phyloP scores from a whole-genome alignment of 768 basidiomycete genomes.

The Dioszegia aurantiaca region DNA sequence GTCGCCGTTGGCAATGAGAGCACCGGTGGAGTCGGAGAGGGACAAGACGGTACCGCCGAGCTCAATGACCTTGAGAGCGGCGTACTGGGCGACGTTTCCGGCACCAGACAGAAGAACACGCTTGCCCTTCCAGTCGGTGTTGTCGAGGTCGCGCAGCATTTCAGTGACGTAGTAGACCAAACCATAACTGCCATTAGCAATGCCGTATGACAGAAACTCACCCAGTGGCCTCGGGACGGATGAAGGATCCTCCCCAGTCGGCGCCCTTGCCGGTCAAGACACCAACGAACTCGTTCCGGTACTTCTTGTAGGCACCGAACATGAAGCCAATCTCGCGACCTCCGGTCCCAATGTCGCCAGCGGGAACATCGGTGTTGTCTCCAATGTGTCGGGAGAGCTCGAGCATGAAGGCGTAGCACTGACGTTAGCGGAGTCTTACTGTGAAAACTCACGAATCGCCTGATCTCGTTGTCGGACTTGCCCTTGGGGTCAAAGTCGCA shows the following conservation, averaged over 20 bases:
- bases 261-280: conserved; percentile 71
- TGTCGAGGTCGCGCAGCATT: conserved; percentile 63
- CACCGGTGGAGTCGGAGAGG: conserved; percentile 71
- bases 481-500: conserved; percentile 77
- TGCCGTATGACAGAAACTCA: conserved; percentile 13
- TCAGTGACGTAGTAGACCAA: conserved; percentile 73
- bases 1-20: conserved; percentile 59
- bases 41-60: conserved; percentile 70
- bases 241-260: conserved; percentile 69
- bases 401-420: conserved; percentile 63
- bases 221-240: conserved; percentile 63
- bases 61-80: conserved; percentile 72
- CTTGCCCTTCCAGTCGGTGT: conserved; percentile 58
- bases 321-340: conserved; percentile 73
- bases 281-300: conserved; percentile 66
- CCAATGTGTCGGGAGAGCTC: conserved; percentile 64
- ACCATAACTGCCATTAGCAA: conserved; percentile 63
- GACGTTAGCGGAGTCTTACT: background rate
- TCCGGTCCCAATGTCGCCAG: conserved; percentile 67
- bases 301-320: conserved; percentile 74
- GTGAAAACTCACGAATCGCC: conserved; percentile 59
- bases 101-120: conserved; percentile 58
- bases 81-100: conserved; percentile 72
- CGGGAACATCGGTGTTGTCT: conserved; percentile 70
- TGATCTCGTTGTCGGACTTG: conserved; percentile 70